phyloP scores from a whole-genome alignment of 768 basidiomycete genomes.

The Suillus americanus region DNA sequence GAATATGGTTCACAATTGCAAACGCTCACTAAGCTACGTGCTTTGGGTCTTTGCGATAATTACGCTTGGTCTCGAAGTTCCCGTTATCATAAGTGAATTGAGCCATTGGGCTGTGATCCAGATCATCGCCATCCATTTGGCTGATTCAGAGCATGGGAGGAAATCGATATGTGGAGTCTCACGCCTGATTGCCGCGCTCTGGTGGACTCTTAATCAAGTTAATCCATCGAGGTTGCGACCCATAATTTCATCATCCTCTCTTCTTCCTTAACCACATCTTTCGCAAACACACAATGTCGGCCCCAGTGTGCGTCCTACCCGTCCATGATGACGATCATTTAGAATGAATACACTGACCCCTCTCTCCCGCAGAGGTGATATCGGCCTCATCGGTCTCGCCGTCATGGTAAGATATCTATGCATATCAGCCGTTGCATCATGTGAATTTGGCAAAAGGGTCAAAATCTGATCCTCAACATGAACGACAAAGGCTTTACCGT shows the following conservation, averaged over 20 bases:
- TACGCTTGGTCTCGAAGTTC: neutral
- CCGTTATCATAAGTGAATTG: slow-evolving; percentile 1
- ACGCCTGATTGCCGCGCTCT: slow-evolving; percentile 15
- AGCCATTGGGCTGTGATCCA: slow-evolving; percentile 1
- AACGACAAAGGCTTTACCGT: slow-evolving; percentile 99
- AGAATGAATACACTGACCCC: slow-evolving; percentile 16
- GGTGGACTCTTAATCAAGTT: slow-evolving; percentile 19
- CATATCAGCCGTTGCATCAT: slow-evolving; percentile 13
- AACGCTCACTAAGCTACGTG: neutral
- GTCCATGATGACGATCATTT: slow-evolving; percentile 14
- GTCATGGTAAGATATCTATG: slow-evolving; percentile 75
- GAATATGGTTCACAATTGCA: neutral
- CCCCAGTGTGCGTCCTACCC: slow-evolving; percentile 46
- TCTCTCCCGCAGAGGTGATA: slow-evolving; percentile 71
- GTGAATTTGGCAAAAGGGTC: slow-evolving; percentile 55
- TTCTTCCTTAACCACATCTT: slow-evolving; percentile 34
- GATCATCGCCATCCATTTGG: neutral
- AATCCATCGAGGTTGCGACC: slow-evolving; percentile 25
- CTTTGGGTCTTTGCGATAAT: neutral
- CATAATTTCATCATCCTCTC: slow-evolving; percentile 32
- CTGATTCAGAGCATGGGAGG: slow-evolving; percentile 15
- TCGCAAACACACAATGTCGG: slow-evolving; percentile 39
- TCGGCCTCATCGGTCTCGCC: slow-evolving; percentile 97
- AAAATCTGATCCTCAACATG: slow-evolving; percentile 98
- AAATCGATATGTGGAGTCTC: slow-evolving; percentile 14